Base-by-base conservation (phyloP, 2,329 filamentous ascomycete genomes). In the Biscogniauxia sp. region DNA sequence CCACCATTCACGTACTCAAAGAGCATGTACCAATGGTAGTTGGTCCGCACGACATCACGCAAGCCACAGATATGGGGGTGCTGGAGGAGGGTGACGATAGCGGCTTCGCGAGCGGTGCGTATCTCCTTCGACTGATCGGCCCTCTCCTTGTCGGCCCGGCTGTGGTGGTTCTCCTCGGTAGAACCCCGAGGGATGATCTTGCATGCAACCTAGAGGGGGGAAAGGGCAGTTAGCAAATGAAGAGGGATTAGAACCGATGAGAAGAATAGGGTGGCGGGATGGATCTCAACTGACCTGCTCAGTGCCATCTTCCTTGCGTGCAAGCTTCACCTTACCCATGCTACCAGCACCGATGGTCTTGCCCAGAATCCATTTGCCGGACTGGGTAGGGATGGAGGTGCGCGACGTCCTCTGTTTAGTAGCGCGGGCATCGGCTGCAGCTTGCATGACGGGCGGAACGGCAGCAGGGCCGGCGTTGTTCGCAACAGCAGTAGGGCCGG, bases 21-120 rank as follows among this genome's bases (percentile, higher is more conserved):
- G 56, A 99, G 87, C 95, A 99, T 99, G 78, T 99, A 99, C 95
- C 95, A 99, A 77, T 99, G 95, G 75, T 97, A 95, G 72, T 95
- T 94, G 55, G 95, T 98, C 60, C 93, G 89, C 59, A 98, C 90
- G 25, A 97, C 93, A 78, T 99, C 95, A 66, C 93, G 88, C 84
- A 99, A 91, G 61, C 91, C 93, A 75, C 95, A 98, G 61, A 99
- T 96, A 73, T 97, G 96, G 15, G 94, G 95, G 72, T 98, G 95
- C 72, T 93, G 92, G 60, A 97, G 85, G 54, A 99, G 86, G 25
- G 92, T 96, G 64, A 97, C 94, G 72, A 99, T 98, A 68, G 95
- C 95, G 51, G 95, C 94, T 76, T 99, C 95, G 72, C 95, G 87
- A 50, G 94, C 93, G 15, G 95, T 98, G 61, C 95, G 87, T 68